These are phyloP conservation scores for Leccinum pachyderme DNA, from an alignment of 1,284 basidiomycete species.

Conservation along the genomic window DNA sequence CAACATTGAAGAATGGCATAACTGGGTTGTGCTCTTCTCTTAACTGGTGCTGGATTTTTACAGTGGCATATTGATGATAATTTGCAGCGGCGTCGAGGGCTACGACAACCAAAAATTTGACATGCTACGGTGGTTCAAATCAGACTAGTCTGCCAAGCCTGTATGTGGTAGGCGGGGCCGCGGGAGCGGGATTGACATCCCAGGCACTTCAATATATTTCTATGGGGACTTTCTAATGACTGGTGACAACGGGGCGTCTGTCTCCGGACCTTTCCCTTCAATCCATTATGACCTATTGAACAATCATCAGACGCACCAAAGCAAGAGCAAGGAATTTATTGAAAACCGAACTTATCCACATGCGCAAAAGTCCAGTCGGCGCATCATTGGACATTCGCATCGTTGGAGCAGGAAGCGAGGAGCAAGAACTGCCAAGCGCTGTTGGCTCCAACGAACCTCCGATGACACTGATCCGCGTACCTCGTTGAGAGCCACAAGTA, in stretches of 20 bases:
- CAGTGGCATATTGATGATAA: not conserved
- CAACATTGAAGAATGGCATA: constrained; percentile 1
- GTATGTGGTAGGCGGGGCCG: not conserved
- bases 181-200: not conserved
- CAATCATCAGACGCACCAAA: not conserved
- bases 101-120: not conserved
- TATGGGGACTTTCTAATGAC: not conserved
- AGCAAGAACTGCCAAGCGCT: not conserved
- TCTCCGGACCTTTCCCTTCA: not conserved
- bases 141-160: not conserved
- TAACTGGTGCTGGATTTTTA: not conserved
- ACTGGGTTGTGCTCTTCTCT: not conserved
- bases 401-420: not conserved
- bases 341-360: not conserved
- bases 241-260: not conserved
- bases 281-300: not conserved
- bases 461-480: not conserved
- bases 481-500: not conserved
- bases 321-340: not conserved
- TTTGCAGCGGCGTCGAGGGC: not conserved
- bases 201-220: not conserved
- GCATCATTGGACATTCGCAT: not conserved
- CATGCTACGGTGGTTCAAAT: not conserved
- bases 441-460: too few relatives aligned
- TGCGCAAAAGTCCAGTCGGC: not conserved